Evolutionary conservation across 768 basidiomycete genomes (phyloP), one percentile per base, ranked within the genome.

Genomic region (Austroboletus festivus): DNA sequence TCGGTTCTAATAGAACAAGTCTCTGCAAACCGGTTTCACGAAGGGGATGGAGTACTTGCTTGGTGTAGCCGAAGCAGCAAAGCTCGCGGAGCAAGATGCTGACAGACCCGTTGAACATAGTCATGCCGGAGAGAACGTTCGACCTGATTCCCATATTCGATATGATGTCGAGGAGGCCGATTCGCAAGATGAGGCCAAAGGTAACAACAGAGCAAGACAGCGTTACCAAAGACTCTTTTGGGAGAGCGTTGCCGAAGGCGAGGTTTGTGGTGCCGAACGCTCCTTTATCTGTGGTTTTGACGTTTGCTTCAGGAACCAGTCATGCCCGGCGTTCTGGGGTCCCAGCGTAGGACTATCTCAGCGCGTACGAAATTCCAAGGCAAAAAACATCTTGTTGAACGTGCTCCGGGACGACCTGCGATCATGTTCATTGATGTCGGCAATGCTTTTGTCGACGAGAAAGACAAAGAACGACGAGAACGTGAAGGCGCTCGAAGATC

Each of bases 11-110:
- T 55, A 90, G 87, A 74, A 72, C 33, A 81, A 81, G 60, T 65
- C 71, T 3, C 59, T 93, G 5, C 93, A 96, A 71, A 86, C 81
- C 0, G 89, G 89, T 9, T 92, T 94, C 67, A 77, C 73, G 7
- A 61, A 65, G 38, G 89, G 86, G 16, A 96, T 96, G 93, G 92
- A 96, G 58, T 68, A 69, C 34, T 64, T 89, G 5, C 73, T 96
- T 23, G 85, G 81, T 33, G 81, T 87, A n/a, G 68, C 51, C 15
- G 51, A 64, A 33, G 30, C 35, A 64, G 19, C 53, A 54, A 28
- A 62, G 58, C 45, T 50, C 41, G 43, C 22, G 19, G 38, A 42
- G 21, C 38, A 42, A 39, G 50, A 51, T 15, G 23, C 15, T 11
- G 4, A 50, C 15, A 48, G 50, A 38, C 48, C 35, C 34, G 33